Evolutionary conservation across 2,329 filamentous ascomycete genomes (phyloP).

Genomic region (Hypoxylon sp.): DNA sequence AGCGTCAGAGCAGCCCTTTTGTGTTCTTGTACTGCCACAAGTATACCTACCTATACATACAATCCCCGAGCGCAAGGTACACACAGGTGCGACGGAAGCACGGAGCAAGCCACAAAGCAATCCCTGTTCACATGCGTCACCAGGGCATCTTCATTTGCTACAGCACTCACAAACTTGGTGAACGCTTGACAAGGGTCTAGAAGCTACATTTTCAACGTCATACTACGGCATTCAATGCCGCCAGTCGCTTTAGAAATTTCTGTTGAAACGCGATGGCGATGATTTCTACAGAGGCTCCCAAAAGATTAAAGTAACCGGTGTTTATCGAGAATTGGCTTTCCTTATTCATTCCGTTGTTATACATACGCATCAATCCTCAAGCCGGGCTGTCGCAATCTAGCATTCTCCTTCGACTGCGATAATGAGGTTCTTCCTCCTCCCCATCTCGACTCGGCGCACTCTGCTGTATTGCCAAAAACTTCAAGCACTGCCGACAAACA

Average conservation of each 20-base stretch:
- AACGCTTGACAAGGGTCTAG: slow-evolving; percentile 29
- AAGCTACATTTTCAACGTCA: slow-evolving; percentile 41
- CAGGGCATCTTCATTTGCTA: slow-evolving; percentile 41
- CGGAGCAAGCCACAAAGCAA: slow-evolving; percentile 33
- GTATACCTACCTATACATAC: no score
- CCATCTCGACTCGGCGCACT: slow-evolving; percentile 90
- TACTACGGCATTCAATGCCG: slow-evolving; percentile 5
- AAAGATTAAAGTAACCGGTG: slow-evolving; percentile 28
- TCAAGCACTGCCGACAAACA: slow-evolving; percentile 67
- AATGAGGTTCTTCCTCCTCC: slow-evolving; percentile 95
- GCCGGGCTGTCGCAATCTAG: slow-evolving; percentile 10
- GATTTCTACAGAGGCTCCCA: slow-evolving; percentile 15
- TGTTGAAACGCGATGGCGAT: slow-evolving; percentile 26
- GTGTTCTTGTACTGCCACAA: slow-evolving; percentile 10
- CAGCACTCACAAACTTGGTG: neutral
- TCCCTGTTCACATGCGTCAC: slow-evolving; percentile 44
- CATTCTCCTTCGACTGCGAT: slow-evolving; percentile 32
- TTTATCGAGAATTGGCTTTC: slow-evolving; percentile 14
- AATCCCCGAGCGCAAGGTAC: slow-evolving; percentile 7
- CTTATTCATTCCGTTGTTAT: slow-evolving; percentile 1
- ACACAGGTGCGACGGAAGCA: neutral
- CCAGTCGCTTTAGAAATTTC: slow-evolving; percentile 6
- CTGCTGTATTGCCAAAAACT: slow-evolving; percentile 92
- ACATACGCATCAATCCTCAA: neutral
- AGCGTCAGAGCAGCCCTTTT: neutral